Evolutionary conservation across 768 basidiomycete species (phyloP).

Genomic region (Kwoniella bestiolae): DNA sequence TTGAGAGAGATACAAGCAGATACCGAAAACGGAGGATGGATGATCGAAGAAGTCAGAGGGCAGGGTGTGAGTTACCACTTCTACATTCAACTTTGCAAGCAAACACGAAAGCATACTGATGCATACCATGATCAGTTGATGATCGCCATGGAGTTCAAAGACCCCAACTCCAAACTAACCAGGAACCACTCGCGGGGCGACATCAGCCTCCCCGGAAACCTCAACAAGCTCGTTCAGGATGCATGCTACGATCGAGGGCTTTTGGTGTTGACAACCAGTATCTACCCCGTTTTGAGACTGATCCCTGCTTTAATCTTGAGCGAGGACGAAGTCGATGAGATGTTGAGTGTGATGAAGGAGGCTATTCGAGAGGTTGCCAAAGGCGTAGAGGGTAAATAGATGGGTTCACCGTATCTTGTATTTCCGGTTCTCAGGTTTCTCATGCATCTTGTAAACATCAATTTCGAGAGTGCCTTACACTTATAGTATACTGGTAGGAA

Average conservation of each 20-base stretch:
- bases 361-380: conserved; percentile 58
- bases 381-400: conserved; percentile 17
- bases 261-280: conserved; percentile 81
- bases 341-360: conserved; percentile 59
- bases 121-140: conserved; percentile 63
- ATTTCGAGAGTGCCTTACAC: too few relatives aligned
- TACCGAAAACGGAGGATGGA: conserved; percentile 62
- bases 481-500: too few relatives aligned
- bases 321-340: conserved; percentile 71
- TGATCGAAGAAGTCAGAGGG: conserved; percentile 86
- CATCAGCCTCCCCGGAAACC: conserved; percentile 59
- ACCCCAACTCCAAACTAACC: conserved; percentile 60
- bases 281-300: conserved; percentile 63
- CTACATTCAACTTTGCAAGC: too few relatives aligned
- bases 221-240: conserved; percentile 73
- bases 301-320: conserved; percentile 88
- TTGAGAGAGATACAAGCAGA: conserved; percentile 67
- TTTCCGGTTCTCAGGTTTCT: not conserved
- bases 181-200: conserved; percentile 18
- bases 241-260: conserved; percentile 84
- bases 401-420: not conserved
- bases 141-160: conserved; percentile 69
- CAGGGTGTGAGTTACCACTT: conserved; percentile 61
- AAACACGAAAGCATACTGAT: too few relatives aligned
- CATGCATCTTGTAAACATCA: not conserved